These are phyloP conservation scores for Conoideocrella luteorostrata DNA, from an alignment of 2,329 filamentous ascomycete genomes.

Conservation along the genomic window DNA sequence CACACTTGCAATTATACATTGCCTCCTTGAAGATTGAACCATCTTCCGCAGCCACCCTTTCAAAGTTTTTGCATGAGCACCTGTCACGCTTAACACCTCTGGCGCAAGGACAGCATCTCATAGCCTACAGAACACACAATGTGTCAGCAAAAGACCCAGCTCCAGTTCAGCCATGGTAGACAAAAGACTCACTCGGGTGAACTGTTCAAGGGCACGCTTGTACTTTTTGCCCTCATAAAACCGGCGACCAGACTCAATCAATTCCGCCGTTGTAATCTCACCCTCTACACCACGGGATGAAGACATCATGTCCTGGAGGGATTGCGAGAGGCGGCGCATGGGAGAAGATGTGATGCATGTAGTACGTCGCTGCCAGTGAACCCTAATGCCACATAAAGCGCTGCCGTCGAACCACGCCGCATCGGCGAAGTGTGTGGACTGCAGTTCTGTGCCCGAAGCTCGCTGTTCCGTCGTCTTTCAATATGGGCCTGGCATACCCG, in stretches of 20 bases:
- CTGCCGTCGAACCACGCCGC: background rate
- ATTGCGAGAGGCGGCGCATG: constrained; percentile 11
- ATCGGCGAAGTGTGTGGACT: background rate
- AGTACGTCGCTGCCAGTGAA: background rate
- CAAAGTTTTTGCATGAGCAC: constrained; percentile 34
- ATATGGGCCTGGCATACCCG: background rate
- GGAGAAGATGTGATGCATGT: constrained; percentile 1
- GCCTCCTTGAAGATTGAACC: constrained; percentile 36
- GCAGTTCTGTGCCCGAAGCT: background rate
- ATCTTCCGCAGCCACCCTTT: constrained; percentile 23
- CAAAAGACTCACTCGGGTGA: constrained; percentile 25
- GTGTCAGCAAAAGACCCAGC: background rate
- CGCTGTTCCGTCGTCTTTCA: background rate
- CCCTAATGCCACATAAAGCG: background rate
- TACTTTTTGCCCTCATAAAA: constrained; percentile 27
- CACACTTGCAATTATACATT: constrained; percentile 32
- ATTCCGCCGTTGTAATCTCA: constrained; percentile 3
- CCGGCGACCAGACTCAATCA: constrained; percentile 26
- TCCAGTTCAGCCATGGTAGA: background rate
- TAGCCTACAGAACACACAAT: constrained; percentile 21
- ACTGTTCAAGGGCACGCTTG: constrained; percentile 28
- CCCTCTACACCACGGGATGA: constrained; percentile 6
- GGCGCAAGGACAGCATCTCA: constrained; percentile 29
- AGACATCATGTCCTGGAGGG: constrained; percentile 10
- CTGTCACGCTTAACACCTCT: constrained; percentile 27